Base-by-base conservation (phyloP, 2,329 filamentous ascomycete genomes). In the Hypoxylon sp. region DNA sequence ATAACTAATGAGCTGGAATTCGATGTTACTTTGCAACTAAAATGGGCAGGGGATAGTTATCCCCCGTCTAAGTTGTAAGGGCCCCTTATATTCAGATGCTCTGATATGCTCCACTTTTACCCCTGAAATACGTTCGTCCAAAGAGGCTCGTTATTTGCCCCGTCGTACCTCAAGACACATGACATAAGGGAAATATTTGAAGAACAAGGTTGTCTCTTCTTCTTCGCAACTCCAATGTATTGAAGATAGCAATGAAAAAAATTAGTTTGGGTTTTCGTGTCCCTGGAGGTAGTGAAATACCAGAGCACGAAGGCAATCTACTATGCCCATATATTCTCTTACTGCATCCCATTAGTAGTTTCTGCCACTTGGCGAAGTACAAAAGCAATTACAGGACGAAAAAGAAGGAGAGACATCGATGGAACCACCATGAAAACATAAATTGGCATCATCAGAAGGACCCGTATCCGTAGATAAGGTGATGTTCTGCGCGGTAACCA, bases 171-270 rank as follows among this genome's bases (percentile, higher is more conserved):
- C 34, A 21, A 19, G 17, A 17, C 7, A 11, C 38, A n/a, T 9
- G 4, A 43, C 17, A 10, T 13, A 5, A 43, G 11, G 11, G 14
- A 21, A 19, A 19, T 17, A 9, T 21, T 43, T 9, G 7, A 19
- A n/a, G 9, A 21, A 43, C 6, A 11, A 9, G 2, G 11, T 4
- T 11, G 2, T 21, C 3, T 43, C 38, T 43, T 43, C 38, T 43
- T 43, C 38, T 43, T 43, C 5, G 38, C 38, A 17, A 43, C 38
- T 13, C n/a, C 38, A 43, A 43, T 21, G 5, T 43, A 21, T 43
- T 43, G 17, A 43, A 21, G 17, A 43, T 43, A 43, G 38, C 38
- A 43, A 43, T 43, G 38, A 43, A 43, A 43, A 43, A 43, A 19
- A 10, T 2, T 7, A 9, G 17, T 10, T 19, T 43, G 11, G 1